Evolutionary conservation across 202 grass and related monocot species (phyloP).

Genomic region (Carex arenaria): DNA sequence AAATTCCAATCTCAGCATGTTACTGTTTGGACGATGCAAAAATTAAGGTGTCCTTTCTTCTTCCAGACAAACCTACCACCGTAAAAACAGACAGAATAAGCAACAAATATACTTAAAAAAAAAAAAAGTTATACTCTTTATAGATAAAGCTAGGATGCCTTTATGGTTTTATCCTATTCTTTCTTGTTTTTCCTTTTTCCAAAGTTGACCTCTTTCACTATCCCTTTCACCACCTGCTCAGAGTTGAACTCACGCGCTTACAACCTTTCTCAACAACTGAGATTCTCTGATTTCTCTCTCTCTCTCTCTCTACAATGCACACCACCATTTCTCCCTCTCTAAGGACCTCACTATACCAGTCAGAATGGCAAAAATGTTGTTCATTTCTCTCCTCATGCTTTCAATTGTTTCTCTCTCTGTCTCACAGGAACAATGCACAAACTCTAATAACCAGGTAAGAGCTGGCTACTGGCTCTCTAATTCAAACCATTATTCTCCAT

Average conservation of each 20-base stretch:
- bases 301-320: conserved; percentile 27
- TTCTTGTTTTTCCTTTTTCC: neutral
- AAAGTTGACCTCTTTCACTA: conserved; percentile 12
- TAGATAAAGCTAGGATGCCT: neutral
- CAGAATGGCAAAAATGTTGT: conserved; percentile 13
- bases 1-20: conserved; percentile 5
- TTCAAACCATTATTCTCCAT: conserved; percentile 38
- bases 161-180: neutral
- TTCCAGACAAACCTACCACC: neutral
- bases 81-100: conserved; percentile 4
- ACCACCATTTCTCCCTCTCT: conserved; percentile 24
- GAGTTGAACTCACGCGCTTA: conserved; percentile 13
- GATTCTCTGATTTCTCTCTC: conserved; percentile 22
- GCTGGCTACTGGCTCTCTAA: conserved; percentile 56
- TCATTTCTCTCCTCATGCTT: conserved; percentile 20
- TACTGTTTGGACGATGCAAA: conserved; percentile 5
- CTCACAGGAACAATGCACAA: neutral
- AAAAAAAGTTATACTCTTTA: neutral
- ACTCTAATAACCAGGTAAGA: conserved; percentile 28
- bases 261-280: conserved; percentile 34
- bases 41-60: neutral
- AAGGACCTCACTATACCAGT: conserved; percentile 2
- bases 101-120: neutral
- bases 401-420: conserved; percentile 14
- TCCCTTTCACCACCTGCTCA: conserved; percentile 18